Base-by-base conservation (phyloP, 164 flowering plant species). In the Buxus sempervirens region DNA sequence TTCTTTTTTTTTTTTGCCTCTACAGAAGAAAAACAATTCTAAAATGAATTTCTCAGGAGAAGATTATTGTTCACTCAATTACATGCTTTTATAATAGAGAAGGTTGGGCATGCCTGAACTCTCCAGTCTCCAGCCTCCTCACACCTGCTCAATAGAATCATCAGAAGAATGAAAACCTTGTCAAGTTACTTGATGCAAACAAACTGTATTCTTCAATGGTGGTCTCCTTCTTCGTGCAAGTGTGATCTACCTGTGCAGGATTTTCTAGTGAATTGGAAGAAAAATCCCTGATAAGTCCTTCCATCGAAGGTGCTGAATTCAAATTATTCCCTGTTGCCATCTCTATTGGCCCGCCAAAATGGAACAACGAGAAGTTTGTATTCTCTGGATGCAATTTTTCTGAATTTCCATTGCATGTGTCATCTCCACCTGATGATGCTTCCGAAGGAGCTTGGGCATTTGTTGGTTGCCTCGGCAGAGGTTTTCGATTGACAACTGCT, bases 281-380 rank as follows among this genome's bases (percentile, higher is more conserved):
- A 60, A 79, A 55, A 63, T 75, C 83, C 65, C 79, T 84, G 26
- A 59, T 68, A 20, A 41, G 58, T 27, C 68, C 83, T 55, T 80
- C 87, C 60, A 79, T 82, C 27, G 72, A 67, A 54, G 80, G 65
- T 26, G 55, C 64, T 41, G 79, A 66, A 69, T 76, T 69, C 9
- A 66, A 57, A 66, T 78, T 74, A 22, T 70, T 58, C 54, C 85
- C 86, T 15, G 81, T 77, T 26, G 89, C 72, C 59, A 81, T 82
- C 64, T 86, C 88, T 23, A 85, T 80, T 12, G 97, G 96, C 41
- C 96, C 97, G 62, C 96, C 97, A 76, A 83, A 91, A 77, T 95
- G 97, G 80, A 95, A 95, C 67, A 95, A 78, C 23, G 98, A 95
- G 73, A 95, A 95, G 70, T 83, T 70, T 36, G 65, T 62, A 71